phyloP scores from a whole-genome alignment of 2,329 filamentous ascomycete genomes.

The Ophiostoma sp. region DNA sequence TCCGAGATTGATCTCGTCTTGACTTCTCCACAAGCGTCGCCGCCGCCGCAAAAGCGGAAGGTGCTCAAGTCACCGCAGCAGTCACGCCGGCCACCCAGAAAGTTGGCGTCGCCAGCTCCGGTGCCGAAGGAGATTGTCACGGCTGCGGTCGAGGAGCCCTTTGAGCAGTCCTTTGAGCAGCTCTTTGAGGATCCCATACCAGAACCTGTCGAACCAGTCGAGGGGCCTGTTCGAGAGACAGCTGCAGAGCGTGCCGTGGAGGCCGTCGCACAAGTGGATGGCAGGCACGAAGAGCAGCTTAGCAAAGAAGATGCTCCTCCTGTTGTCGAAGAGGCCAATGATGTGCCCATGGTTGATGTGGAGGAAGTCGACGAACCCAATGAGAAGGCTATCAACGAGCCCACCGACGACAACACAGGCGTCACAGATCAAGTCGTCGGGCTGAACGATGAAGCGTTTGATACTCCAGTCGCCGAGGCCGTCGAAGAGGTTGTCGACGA shows the following conservation, averaged over 20 bases:
- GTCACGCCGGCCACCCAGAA: neutral
- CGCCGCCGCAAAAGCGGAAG: neutral
- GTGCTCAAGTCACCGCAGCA: neutral
- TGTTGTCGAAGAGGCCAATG: neutral
- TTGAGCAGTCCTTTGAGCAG: neutral
- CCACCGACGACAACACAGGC: no score
- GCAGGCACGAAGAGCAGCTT: neutral
- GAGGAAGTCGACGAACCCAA: no score
- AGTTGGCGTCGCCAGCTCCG: neutral
- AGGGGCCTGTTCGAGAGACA: neutral
- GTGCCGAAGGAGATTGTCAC: neutral
- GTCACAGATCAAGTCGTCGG: no score
- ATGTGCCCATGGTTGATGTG: neutral
- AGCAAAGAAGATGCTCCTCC: neutral
- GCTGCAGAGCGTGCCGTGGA: neutral
- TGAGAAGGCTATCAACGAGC: no score
- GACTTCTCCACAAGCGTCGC: neutral
- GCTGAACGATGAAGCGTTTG: no score
- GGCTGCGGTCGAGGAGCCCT: neutral
- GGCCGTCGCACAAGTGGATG: neutral
- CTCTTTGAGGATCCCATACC: neutral
- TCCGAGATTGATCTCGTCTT: slow-evolving; percentile 1
- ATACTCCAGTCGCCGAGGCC: no score
- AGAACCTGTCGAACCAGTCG: neutral
- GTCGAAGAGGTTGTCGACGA: no score